A percentile compares a stretch with the other conserved stretches of the same genome.
Conservation (phyloP, 805 yeast species). For the Cyberlindnera euphorbiiphila region DNA sequence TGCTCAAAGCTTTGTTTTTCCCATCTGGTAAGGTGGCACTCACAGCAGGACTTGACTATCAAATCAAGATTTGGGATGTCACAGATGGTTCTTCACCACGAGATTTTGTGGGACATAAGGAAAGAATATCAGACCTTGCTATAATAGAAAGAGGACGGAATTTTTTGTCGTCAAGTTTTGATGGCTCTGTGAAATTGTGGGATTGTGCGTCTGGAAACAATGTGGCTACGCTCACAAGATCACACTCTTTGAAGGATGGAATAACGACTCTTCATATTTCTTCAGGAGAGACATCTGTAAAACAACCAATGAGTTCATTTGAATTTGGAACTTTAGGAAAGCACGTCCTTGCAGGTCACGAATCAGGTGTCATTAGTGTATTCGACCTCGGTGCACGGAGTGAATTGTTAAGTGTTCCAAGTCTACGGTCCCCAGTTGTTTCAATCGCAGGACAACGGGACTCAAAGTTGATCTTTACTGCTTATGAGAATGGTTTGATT, state of each 20-base stretch:
- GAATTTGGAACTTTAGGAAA: constrained; percentile 51
- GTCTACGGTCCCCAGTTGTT: constrained; percentile 22
- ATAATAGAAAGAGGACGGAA: constrained; percentile 67
- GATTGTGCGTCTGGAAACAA: constrained; percentile 57
- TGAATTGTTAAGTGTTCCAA: constrained; percentile 26
- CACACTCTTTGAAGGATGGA: constrained; percentile 34
- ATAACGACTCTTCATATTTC: constrained; percentile 28
- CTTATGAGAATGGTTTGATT: constrained; percentile 34
- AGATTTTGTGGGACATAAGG: constrained; percentile 46
- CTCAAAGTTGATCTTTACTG: constrained; percentile 26
- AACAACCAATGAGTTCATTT: constrained; percentile 30
- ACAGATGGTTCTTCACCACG: constrained; percentile 46
- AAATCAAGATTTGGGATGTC: constrained; percentile 58
- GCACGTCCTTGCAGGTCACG: constrained; percentile 40
- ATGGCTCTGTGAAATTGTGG: constrained; percentile 61
- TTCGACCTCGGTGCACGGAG: constrained; percentile 36
- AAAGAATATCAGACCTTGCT: constrained; percentile 43
- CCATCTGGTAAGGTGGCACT: constrained; percentile 63
- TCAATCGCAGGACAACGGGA: neutral
- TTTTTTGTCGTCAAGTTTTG: constrained; percentile 49
- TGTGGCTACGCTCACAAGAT: constrained; percentile 39
- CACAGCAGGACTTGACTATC: constrained; percentile 56
- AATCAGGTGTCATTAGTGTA: constrained; percentile 34
- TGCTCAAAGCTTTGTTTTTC: constrained; percentile 45
- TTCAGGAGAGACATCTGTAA: neutral